Base-by-base conservation (phyloP, 2,329 filamentous ascomycete genomes). In the Podosphaera fusca region DNA sequence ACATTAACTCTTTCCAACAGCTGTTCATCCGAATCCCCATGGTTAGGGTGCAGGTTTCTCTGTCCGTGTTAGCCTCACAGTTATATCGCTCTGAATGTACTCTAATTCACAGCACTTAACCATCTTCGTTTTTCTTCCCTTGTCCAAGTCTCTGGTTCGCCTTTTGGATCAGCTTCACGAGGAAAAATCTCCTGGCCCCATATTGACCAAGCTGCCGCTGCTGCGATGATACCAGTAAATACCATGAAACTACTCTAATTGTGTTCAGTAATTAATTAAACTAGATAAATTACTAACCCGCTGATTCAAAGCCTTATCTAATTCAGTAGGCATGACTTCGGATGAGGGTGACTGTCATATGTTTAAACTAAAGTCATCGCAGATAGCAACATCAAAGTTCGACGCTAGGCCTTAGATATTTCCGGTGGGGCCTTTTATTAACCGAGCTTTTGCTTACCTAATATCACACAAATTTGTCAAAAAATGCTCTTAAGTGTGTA, bases 151-250 rank as follows among this genome's bases (percentile, higher is more conserved):
- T 77, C 74, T 2, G 81, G 81, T 60, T 83, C 80, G 59, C 88
- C 88, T 34, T 73, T 85, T n/a, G 89, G 87, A 67, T 95, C 88
- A 53, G 74, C 59, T 61, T 81, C 73, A 2, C 77, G 69, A 0
- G 89, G 89, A 65, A 95, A 94, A 65, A 95, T 77, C 61, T 90
- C 87, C 56, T 63, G 63, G 58, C 87, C 87, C 82, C 85, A 94
- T 64, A 95, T 90, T 21, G 79, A 78, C 83, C 85, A 95, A 47
- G 79, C 80, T 14, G 87, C 84, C 1, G 84, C 87, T 1, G 85
- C 87, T 5, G 85, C 85, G 12, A 95, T 78, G 56, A 94, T 76
- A 8, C 85, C 86, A 3, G 84, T 81, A 67, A 95, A 95, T 21
- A 82, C 86, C 82, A 71, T 57, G 14, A 56, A 38, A n/a, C 42